Percentiles rank a stretch among this genome's conserved stretches.
Evolutionary conservation across 1,139 yeast genomes (phyloP).

Genomic region (Magnusiomyces clavatus): DNA sequence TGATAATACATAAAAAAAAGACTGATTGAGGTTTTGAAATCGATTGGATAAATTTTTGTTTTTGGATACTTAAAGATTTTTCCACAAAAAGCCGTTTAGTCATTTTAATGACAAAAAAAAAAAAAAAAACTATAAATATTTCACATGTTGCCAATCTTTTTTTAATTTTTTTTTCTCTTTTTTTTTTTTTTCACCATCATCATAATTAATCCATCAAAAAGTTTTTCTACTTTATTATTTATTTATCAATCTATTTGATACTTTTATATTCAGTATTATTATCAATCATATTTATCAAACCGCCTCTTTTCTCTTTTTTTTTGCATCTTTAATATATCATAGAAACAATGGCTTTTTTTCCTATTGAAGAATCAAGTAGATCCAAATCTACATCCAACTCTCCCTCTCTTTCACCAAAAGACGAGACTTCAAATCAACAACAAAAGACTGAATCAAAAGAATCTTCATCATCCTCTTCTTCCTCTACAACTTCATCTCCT

Average conservation of each 20-base stretch:
- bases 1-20: too few relatives aligned
- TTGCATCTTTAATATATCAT: not conserved
- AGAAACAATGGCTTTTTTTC: constrained; percentile 3
- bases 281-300: too few relatives aligned
- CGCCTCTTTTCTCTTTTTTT: not conserved
- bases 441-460: not conserved
- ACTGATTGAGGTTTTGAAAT: too few relatives aligned
- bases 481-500: too few relatives aligned
- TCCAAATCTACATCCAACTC: not conserved
- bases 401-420: not conserved
- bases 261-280: not conserved
- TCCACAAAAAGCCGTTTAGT: too few relatives aligned
- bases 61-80: too few relatives aligned
- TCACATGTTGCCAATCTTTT: not conserved
- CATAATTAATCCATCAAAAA: not conserved
- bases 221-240: not conserved
- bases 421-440: not conserved
- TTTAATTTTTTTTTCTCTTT: not conserved
- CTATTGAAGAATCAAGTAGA: not conserved
- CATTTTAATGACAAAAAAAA: not conserved
- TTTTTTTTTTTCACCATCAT: not conserved
- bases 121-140: not conserved
- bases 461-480: too few relatives aligned
- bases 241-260: not conserved
- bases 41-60: too few relatives aligned